Evolutionary conservation across 2,329 filamentous ascomycete genomes (phyloP).

Genomic region (Fusarium globosum): DNA sequence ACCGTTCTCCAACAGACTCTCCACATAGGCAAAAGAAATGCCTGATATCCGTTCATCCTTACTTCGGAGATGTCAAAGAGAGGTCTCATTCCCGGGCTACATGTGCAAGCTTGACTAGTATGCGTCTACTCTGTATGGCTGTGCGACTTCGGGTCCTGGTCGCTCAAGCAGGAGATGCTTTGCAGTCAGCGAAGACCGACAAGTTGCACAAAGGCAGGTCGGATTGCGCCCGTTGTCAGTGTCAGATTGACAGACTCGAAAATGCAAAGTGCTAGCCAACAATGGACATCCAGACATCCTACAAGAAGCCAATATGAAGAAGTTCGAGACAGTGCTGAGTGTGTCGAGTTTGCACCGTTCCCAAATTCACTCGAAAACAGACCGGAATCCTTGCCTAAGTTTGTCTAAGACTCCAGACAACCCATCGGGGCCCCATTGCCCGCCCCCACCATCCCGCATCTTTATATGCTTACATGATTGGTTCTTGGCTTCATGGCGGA

Average conservation of each 20-base stretch:
- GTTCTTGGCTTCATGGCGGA: slow-evolving; percentile 10
- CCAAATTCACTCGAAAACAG: slow-evolving; percentile 49
- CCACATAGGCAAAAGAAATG: slow-evolving; percentile 11
- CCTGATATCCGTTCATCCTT: slow-evolving; percentile 24
- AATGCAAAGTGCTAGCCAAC: slow-evolving; percentile 8
- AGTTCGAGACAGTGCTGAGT: slow-evolving; percentile 30
- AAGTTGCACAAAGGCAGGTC: slow-evolving; percentile 28
- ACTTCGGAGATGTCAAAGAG: slow-evolving; percentile 5
- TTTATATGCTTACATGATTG: slow-evolving; percentile 37
- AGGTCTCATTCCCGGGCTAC: slow-evolving; percentile 2
- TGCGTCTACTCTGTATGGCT: background rate
- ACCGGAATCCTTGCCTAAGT: slow-evolving; percentile 47
- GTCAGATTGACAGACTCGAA: slow-evolving; percentile 15
- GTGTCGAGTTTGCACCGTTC: slow-evolving; percentile 44
- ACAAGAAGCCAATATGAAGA: background rate
- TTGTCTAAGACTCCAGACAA: slow-evolving; percentile 38
- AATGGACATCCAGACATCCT: background rate
- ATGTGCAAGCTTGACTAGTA: slow-evolving; percentile 4
- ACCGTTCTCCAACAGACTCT: slow-evolving; percentile 1
- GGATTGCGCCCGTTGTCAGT: slow-evolving; percentile 29
- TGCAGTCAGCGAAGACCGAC: slow-evolving; percentile 18
- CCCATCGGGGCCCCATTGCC: slow-evolving; percentile 36
- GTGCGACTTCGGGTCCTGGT: slow-evolving; percentile 27
- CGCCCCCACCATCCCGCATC: slow-evolving; percentile 43
- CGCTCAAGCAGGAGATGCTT: slow-evolving; percentile 18